These are phyloP conservation scores for Aspergillus cejpii DNA, from an alignment of 2,329 filamentous ascomycete genomes.

Conservation along the genomic window DNA sequence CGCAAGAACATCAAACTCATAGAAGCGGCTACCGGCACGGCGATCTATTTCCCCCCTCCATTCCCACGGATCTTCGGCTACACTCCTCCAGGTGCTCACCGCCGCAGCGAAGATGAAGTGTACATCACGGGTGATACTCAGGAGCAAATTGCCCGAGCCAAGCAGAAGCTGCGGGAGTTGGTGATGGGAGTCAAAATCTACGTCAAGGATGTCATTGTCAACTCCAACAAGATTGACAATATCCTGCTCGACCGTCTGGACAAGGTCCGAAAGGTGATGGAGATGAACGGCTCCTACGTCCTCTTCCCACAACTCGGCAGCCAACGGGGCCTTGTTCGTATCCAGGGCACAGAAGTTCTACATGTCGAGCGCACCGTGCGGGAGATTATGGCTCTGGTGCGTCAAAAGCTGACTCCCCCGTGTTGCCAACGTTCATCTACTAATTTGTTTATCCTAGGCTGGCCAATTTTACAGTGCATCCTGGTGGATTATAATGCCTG, in stretches of 20 bases:
- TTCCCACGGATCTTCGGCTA: slow-evolving; percentile 91
- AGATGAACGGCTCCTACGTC: slow-evolving; percentile 91
- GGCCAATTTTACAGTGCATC: slow-evolving; percentile 96
- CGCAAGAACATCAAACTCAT: slow-evolving; percentile 98
- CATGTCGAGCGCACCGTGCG: slow-evolving; percentile 92
- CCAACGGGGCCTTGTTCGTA: slow-evolving; percentile 74
- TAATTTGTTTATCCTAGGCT: slow-evolving; percentile 53
- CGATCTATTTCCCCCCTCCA: slow-evolving; percentile 94
- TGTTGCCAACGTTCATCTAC: slow-evolving; percentile 1
- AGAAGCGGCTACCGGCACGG: slow-evolving; percentile 88
- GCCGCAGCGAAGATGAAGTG: slow-evolving; percentile 80
- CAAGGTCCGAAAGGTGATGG: slow-evolving; percentile 96
- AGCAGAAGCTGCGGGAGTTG: slow-evolving; percentile 83
- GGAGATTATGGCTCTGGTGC: slow-evolving; percentile 88
- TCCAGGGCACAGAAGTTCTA: slow-evolving; percentile 87
- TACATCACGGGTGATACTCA: slow-evolving; percentile 88
- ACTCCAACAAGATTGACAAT: slow-evolving; percentile 87
- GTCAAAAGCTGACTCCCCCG: slow-evolving; percentile 26
- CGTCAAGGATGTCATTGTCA: slow-evolving; percentile 86
- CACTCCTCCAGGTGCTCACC: slow-evolving; percentile 70
- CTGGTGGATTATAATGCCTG: slow-evolving; percentile 84
- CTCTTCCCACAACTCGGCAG: slow-evolving; percentile 83
- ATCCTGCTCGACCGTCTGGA: slow-evolving; percentile 85
- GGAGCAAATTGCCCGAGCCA: slow-evolving; percentile 78
- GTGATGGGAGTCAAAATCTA: slow-evolving; percentile 73